Evolutionary conservation across 148 eudicot species (phyloP).

Genomic region (Heliosperma pusillum): DNA sequence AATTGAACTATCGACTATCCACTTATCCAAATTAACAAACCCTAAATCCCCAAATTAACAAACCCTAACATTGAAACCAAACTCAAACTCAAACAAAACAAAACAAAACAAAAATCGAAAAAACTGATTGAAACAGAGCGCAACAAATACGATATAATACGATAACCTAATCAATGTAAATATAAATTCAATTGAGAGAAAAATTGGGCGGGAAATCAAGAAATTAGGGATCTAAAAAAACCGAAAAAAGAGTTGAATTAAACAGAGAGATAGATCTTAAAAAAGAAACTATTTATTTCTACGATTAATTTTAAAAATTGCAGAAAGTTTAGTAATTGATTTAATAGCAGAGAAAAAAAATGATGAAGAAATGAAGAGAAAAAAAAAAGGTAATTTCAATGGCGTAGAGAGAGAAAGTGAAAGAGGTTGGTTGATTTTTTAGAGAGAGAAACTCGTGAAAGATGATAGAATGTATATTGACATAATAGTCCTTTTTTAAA

Average conservation of each 20-base stretch:
- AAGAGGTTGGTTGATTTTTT: not conserved
- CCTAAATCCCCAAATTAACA: slow-evolving; percentile 17
- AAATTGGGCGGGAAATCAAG: slow-evolving; percentile 37
- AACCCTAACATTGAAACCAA: slow-evolving; percentile 33
- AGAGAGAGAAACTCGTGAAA: slow-evolving; percentile 17
- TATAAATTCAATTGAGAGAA: not conserved
- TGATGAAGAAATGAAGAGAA: slow-evolving; percentile 5
- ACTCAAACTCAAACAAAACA: slow-evolving; percentile 4
- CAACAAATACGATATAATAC: not conserved
- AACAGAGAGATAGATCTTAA: slow-evolving; percentile 24
- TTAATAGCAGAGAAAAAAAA: not conserved
- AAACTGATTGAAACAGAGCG: slow-evolving; percentile 19
- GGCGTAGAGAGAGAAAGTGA: slow-evolving; percentile 21
- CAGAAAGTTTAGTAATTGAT: not conserved
- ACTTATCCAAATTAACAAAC: slow-evolving; percentile 11
- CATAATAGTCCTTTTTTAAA: not conserved
- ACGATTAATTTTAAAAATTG: not conserved
- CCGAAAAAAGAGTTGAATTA: not conserved
- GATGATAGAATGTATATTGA: slow-evolving; percentile 33
- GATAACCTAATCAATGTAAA: not conserved
- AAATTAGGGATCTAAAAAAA: slow-evolving; percentile 5
- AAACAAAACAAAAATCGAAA: not conserved
- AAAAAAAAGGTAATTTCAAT: slow-evolving; percentile 1
- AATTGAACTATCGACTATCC: not conserved
- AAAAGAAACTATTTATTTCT: not conserved